These are phyloP conservation scores for Exophiala mesophila DNA, from an alignment of 2,329 filamentous ascomycete species.

Conservation along the genomic window DNA sequence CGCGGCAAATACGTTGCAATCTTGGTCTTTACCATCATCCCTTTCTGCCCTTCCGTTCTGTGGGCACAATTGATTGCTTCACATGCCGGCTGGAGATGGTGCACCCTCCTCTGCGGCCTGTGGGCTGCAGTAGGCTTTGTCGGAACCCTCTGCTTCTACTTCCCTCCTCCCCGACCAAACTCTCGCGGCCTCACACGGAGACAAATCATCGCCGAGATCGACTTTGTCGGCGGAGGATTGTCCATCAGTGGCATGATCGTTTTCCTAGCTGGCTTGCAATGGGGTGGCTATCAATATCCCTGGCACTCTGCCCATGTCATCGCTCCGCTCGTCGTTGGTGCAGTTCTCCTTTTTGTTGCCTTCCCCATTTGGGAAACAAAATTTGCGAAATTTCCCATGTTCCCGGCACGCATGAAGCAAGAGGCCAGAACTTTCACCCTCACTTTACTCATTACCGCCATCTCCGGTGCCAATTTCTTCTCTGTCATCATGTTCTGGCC, in stretches of 20 bases:
- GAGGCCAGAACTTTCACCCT: constrained; percentile 47
- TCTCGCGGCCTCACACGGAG: constrained; percentile 21
- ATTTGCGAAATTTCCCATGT: constrained; percentile 43
- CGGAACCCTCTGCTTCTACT: constrained; percentile 41
- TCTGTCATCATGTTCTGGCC: constrained; percentile 57
- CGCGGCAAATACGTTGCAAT: constrained; percentile 59
- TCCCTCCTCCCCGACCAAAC: constrained; percentile 42
- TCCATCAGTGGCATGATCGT: constrained; percentile 46
- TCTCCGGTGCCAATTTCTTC: constrained; percentile 57
- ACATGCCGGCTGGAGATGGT: constrained; percentile 42
- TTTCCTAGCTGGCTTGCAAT: constrained; percentile 48
- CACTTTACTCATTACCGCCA: constrained; percentile 55
- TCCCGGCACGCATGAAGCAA: constrained; percentile 42
- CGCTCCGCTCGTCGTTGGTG: constrained; percentile 43
- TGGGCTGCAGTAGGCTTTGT: constrained; percentile 41
- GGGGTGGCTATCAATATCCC: constrained; percentile 43
- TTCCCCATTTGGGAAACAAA: constrained; percentile 46
- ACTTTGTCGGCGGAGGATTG: constrained; percentile 47
- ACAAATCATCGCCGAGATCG: constrained; percentile 43
- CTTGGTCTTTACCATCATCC: constrained; percentile 58
- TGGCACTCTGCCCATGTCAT: constrained; percentile 45
- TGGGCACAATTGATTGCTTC: constrained; percentile 55
- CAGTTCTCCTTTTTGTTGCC: constrained; percentile 36
- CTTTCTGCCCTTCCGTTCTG: constrained; percentile 58
- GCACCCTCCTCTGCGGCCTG: constrained; percentile 38